Base-by-base conservation (phyloP, 805 yeast genomes). In the Wickerhamomyces ciferrii region DNA sequence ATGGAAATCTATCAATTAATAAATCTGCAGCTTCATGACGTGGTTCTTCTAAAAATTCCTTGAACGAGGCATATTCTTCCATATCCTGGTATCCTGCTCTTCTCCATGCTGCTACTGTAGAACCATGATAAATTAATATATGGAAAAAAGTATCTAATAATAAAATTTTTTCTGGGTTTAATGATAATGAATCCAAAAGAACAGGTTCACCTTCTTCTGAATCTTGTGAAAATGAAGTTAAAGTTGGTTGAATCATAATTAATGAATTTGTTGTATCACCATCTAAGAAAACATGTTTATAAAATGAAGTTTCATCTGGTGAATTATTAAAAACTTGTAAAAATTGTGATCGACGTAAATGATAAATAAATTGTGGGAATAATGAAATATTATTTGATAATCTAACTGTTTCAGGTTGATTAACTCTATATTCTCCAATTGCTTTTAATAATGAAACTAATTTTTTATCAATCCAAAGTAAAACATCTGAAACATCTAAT, bases 101-200 rank as follows among this genome's bases (percentile, higher is more conserved):
- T 60, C 84, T 70, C 89, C 89, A 83, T 25, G 76, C 79, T 2
- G 87, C 85, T 29, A 83, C 75, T 35, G 74, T 74, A 3, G 76
- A 69, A n/a, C 89, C 89, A 55, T 82, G 87, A 60, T 70, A 79
- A 31, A 83, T 83, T 44, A 83, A 66, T 42, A 83, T 74, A 53
- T 83, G 88, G 75, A 83, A 83, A 59, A 81, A 83, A 4, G 87
- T 80, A 55, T 83, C 89, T 46, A 83, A 66, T 25, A 83, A 65
- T 44, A 83, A 65, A 19, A 83, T 79, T 46, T 77, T 69, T 48
- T 73, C 74, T 10, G 80, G 79, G 20, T 78, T 75, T 41, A 83
- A 72, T 2, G 88, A 83, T 45, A 77, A 58, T 14, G 86, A 79
- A 60, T 83, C 89, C 47, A 83, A 66, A 34, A 83, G 65, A 1